Evolutionary conservation across 2,329 filamentous ascomycete species (phyloP).

Genomic region (Chaetoscypha palmicola): DNA sequence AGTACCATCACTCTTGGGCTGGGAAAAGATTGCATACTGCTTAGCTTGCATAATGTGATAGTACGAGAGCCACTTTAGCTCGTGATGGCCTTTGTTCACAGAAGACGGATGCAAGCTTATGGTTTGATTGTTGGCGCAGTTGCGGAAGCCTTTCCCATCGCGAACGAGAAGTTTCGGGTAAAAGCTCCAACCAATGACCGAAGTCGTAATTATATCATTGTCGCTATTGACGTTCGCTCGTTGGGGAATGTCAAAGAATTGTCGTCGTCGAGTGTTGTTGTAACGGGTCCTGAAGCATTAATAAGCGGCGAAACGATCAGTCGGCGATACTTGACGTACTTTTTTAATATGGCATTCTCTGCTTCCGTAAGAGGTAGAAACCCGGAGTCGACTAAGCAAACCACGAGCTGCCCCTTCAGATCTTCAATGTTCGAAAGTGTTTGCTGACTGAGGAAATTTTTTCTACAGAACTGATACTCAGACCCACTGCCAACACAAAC

Average conservation of each 20-base stretch:
- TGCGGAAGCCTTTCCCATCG: conserved; percentile 82
- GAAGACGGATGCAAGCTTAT: conserved; percentile 83
- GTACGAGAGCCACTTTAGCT: conserved; percentile 80
- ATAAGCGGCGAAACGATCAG: not conserved
- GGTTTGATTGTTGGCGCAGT: conserved; percentile 85
- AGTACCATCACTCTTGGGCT: conserved; percentile 5
- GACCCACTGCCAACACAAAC: conserved; percentile 64
- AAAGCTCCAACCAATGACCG: conserved; percentile 88
- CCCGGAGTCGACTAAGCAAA: conserved; percentile 77
- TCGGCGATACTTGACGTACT: conserved; percentile 27
- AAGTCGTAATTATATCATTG: conserved; percentile 71
- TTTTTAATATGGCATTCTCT: conserved; percentile 63
- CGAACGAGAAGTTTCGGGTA: conserved; percentile 86
- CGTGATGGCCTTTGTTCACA: conserved; percentile 68
- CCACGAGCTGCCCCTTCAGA: conserved; percentile 83
- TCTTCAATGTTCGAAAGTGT: conserved; percentile 91
- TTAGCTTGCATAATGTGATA: conserved; percentile 96
- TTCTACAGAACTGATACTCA: conserved; percentile 86
- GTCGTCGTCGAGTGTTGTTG: conserved; percentile 53
- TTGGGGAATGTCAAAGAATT: conserved; percentile 75
- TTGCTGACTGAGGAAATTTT: conserved; percentile 87
- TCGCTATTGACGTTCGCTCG: conserved; percentile 68
- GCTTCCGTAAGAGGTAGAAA: conserved; percentile 68
- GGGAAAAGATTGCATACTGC: conserved; percentile 44
- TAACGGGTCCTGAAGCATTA: conserved; percentile 45